phyloP scores from a whole-genome alignment of 192 early-diverging fungal species.

The Irineochytrium annulatum region DNA sequence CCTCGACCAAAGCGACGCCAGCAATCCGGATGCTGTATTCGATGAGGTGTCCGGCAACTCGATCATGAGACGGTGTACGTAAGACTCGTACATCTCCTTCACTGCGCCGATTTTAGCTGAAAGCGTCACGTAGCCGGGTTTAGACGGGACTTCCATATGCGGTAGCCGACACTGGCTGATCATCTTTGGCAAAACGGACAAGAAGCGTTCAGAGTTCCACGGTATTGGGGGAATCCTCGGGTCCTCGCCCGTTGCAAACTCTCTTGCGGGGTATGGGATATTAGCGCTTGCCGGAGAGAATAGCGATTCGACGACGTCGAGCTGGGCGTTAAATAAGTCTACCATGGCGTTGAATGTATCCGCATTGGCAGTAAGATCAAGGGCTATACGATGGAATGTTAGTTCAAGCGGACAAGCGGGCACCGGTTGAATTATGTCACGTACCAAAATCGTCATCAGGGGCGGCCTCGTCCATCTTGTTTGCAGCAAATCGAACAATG shows the following conservation, averaged over 20 bases:
- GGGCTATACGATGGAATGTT: not conserved
- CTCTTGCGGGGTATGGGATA: slow-evolving; percentile 7
- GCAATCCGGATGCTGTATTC: too few relatives aligned
- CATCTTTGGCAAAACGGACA: not conserved
- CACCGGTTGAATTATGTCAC: not conserved
- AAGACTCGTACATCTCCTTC: too few relatives aligned
- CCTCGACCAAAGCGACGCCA: too few relatives aligned
- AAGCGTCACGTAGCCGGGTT: too few relatives aligned
- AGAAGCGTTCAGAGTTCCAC: slow-evolving; percentile 1
- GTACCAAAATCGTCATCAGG: slow-evolving; percentile 14
- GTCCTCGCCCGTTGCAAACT: not conserved
- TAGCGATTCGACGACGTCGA: not conserved
- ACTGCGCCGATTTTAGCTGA: too few relatives aligned
- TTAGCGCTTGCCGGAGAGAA: not conserved
- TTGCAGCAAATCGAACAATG: slow-evolving; percentile 7
- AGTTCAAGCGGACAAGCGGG: not conserved
- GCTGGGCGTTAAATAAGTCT: slow-evolving; percentile 7
- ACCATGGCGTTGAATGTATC: slow-evolving; percentile 8
- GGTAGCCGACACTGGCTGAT: slow-evolving; percentile 3
- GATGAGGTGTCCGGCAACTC: too few relatives aligned
- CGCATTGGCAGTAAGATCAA: not conserved
- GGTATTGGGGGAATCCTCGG: slow-evolving; percentile 1
- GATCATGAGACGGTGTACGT: too few relatives aligned
- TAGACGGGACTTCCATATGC: not conserved
- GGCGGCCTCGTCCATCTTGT: slow-evolving; percentile 1